Conservation (phyloP, 495 filamentous ascomycete species). For the Trichoderma gamsii region DNA sequence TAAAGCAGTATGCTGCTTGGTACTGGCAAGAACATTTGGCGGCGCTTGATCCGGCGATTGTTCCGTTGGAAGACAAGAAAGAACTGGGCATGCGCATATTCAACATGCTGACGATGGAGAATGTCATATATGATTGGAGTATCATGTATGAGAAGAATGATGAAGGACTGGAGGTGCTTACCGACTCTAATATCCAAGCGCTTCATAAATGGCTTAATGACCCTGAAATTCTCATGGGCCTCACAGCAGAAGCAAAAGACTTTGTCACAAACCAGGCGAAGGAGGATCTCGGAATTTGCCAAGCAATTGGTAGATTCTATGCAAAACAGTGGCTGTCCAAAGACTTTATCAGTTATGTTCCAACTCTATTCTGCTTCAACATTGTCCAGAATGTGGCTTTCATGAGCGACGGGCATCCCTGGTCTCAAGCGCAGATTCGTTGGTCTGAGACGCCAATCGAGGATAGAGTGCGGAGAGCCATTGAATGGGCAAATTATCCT, state of each 20-base stretch:
- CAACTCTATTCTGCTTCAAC: slow-evolving; percentile 15
- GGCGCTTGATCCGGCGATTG: neutral
- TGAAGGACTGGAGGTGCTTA: slow-evolving; percentile 14
- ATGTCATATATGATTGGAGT: slow-evolving; percentile 17
- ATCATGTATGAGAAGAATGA: slow-evolving; percentile 16
- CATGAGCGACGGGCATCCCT: slow-evolving; percentile 6
- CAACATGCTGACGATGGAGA: slow-evolving; percentile 16
- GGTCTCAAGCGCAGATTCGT: slow-evolving; percentile 12
- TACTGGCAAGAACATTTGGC: slow-evolving; percentile 19
- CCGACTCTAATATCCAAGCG: slow-evolving; percentile 13
- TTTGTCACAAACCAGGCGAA: neutral
- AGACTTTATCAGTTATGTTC: slow-evolving; percentile 8
- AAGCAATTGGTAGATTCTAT: slow-evolving; percentile 15
- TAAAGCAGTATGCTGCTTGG: slow-evolving; percentile 17
- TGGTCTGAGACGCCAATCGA: slow-evolving; percentile 6
- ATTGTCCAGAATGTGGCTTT: slow-evolving; percentile 17
- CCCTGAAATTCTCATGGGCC: neutral
- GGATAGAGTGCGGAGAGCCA: slow-evolving; percentile 1
- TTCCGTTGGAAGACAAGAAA: slow-evolving; percentile 8
- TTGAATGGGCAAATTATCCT: slow-evolving; percentile 10
- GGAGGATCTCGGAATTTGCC: neutral
- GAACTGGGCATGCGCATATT: slow-evolving; percentile 1
- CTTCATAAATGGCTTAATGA: slow-evolving; percentile 13
- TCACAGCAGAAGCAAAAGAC: neutral
- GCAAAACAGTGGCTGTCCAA: slow-evolving; percentile 13